Conservation (phyloP, 345 rosid species). For the Moricandia arvensis region DNA sequence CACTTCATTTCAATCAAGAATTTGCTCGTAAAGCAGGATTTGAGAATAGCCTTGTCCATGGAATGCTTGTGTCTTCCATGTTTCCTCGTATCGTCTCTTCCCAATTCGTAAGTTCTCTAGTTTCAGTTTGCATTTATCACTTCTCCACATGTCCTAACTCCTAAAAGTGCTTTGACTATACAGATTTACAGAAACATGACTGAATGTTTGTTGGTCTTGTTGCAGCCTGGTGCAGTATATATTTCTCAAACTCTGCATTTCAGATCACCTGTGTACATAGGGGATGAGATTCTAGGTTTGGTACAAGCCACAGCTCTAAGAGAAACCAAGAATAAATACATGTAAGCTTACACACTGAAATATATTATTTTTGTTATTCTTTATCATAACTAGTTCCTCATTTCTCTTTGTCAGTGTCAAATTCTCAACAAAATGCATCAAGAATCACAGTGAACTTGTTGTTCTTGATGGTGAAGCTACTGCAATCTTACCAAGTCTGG, state of each 20-base stretch:
- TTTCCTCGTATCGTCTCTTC: conserved; percentile 80
- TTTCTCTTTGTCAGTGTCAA: conserved; percentile 47
- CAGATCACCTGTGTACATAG: conserved; percentile 68
- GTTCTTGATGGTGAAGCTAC: conserved; percentile 79
- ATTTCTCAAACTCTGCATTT: conserved; percentile 79
- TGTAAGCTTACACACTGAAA: conserved; percentile 46
- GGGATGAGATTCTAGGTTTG: conserved; percentile 61
- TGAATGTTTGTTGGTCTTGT: conserved; percentile 28
- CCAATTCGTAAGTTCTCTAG: conserved; percentile 56
- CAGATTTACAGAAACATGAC: neutral
- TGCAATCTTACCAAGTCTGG: conserved; percentile 55
- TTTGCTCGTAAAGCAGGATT: conserved; percentile 59
- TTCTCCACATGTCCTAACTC: neutral
- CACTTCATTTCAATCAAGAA: conserved; percentile 69
- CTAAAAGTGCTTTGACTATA: neutral
- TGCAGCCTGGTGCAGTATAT: conserved; percentile 85
- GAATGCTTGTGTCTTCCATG: conserved; percentile 84
- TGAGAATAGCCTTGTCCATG: conserved; percentile 73
- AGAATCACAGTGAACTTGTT: conserved; percentile 47
- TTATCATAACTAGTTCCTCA: neutral
- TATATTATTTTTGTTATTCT: neutral
- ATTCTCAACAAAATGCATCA: conserved; percentile 78
- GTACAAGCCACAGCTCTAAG: conserved; percentile 55
- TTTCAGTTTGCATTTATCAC: neutral
- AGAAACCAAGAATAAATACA: conserved; percentile 54